These are phyloP conservation scores for Aureobasidium sp. DNA, from an alignment of 2,329 filamentous ascomycete species.

Conservation along the genomic window DNA sequence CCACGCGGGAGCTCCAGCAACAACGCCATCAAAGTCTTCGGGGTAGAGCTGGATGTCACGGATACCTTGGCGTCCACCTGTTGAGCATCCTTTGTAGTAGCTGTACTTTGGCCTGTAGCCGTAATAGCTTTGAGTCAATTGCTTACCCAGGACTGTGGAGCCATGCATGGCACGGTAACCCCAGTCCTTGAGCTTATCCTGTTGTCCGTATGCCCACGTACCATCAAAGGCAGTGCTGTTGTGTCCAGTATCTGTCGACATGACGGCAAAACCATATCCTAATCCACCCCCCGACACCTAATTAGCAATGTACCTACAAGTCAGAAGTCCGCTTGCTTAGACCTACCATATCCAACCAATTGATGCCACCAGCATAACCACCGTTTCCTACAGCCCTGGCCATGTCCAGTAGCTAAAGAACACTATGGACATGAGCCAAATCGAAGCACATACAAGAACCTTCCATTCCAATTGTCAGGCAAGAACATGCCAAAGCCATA, in stretches of 20 bases:
- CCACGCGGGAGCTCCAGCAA: slow-evolving; percentile 47
- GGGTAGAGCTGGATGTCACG: slow-evolving; percentile 46
- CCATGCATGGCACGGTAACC: slow-evolving; percentile 38
- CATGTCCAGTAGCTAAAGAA: not conserved
- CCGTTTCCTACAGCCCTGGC: slow-evolving; percentile 35
- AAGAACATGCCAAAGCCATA: slow-evolving; percentile 26
- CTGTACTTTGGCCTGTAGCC: slow-evolving; percentile 32
- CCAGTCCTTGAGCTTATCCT: slow-evolving; percentile 30
- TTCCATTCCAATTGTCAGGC: slow-evolving; percentile 23
- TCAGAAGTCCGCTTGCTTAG: not conserved
- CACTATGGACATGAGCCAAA: too few species aligned
- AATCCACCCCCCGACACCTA: slow-evolving; percentile 17
- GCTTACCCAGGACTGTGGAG: slow-evolving; percentile 40
- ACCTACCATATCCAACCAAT: slow-evolving; percentile 40
- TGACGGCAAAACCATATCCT: slow-evolving; percentile 35
- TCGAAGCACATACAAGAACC: slow-evolving; percentile 18
- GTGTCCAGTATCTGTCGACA: slow-evolving; percentile 39
- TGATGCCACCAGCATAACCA: slow-evolving; percentile 39
- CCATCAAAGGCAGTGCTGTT: slow-evolving; percentile 28
- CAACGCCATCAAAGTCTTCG: slow-evolving; percentile 48
- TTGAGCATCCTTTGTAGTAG: slow-evolving; percentile 52
- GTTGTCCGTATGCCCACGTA: slow-evolving; percentile 30
- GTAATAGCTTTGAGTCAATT: slow-evolving; percentile 42
- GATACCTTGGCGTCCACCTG: slow-evolving; percentile 51
- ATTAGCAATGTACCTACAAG: not conserved